Evolutionary conservation across 2,329 filamentous ascomycete genomes (phyloP).

Genomic region (Raffaelea deltoideospora): DNA sequence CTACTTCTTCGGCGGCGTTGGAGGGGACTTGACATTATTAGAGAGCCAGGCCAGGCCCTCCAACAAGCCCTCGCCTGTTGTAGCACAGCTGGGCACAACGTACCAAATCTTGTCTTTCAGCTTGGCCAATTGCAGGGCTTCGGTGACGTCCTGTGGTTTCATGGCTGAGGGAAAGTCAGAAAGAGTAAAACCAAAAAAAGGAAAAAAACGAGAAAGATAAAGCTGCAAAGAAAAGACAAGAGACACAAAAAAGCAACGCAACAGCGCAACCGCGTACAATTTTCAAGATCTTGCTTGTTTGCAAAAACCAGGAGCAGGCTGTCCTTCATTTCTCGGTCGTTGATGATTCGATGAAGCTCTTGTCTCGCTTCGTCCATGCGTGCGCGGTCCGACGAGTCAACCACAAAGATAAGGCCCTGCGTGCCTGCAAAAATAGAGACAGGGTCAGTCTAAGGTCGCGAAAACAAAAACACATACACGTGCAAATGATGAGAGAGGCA

Average conservation of each 20-base stretch:
- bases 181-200: no score
- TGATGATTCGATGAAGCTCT: conserved; percentile 93
- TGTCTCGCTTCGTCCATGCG: conserved; percentile 87
- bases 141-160: conserved; percentile 66
- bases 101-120: conserved; percentile 77
- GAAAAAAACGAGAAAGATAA: no score
- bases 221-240: no score
- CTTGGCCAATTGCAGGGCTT: conserved; percentile 59
- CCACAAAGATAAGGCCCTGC: conserved; percentile 95
- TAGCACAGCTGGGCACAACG: conserved; percentile 70
- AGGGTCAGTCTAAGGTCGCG: background rate
- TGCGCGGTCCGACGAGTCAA: conserved; percentile 83
- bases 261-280: conserved; percentile 32
- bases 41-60: conserved; percentile 74
- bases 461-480: background rate
- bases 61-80: conserved; percentile 64
- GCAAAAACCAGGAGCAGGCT: conserved; percentile 89
- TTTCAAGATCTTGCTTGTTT: conserved; percentile 93
- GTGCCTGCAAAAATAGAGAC: conserved; percentile 45
- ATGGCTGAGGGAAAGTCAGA: conserved; percentile 40
- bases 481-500: no score
- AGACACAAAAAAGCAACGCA: background rate
- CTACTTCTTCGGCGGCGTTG: conserved; percentile 38
- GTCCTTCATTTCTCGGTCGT: conserved; percentile 96
- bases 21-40: conserved; percentile 62